phyloP scores from a whole-genome alignment of 139 green algal genomes.

The Picochlorum sp. region DNA sequence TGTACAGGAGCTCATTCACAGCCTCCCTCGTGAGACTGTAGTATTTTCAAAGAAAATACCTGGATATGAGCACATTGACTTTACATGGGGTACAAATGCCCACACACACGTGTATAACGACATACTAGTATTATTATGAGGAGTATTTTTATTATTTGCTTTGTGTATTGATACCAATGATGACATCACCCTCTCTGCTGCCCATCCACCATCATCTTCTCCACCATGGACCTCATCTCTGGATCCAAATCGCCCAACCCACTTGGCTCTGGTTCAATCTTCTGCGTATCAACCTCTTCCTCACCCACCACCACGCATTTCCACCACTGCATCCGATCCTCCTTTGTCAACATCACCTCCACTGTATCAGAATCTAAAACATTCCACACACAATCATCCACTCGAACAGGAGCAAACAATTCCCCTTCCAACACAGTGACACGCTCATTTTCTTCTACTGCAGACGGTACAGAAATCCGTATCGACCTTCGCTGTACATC shows the following conservation, averaged over 20 bases:
- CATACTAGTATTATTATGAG: slow-evolving; percentile 14
- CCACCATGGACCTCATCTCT: slow-evolving; percentile 85
- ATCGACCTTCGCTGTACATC: slow-evolving; percentile 61
- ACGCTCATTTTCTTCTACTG: slow-evolving; percentile 7
- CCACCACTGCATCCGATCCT: slow-evolving; percentile 93
- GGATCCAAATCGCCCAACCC: slow-evolving; percentile 90
- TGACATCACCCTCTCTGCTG: slow-evolving; percentile 41
- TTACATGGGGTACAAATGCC: slow-evolving; percentile 37
- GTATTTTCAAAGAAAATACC: slow-evolving; percentile 26
- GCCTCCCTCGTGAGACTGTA: slow-evolving; percentile 13
- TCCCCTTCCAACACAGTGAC: slow-evolving; percentile 54
- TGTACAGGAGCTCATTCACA: slow-evolving; percentile 29
- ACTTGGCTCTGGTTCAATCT: slow-evolving; percentile 90
- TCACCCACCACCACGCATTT: slow-evolving; percentile 65
- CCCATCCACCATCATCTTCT: slow-evolving; percentile 96
- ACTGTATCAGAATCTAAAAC: slow-evolving; percentile 47
- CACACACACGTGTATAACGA: slow-evolving; percentile 26
- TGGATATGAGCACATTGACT: slow-evolving; percentile 54
- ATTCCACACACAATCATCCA: slow-evolving; percentile 90
- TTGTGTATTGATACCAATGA: too few species aligned
- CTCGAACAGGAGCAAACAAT: slow-evolving; percentile 62
- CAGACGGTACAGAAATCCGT: slow-evolving; percentile 24
- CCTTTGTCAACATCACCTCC: slow-evolving; percentile 80
- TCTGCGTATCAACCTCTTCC: slow-evolving; percentile 79
- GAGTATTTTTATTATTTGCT: slow-evolving; percentile 60